Evolutionary conservation across 768 basidiomycete genomes (phyloP).

Genomic region (Russula emetica): DNA sequence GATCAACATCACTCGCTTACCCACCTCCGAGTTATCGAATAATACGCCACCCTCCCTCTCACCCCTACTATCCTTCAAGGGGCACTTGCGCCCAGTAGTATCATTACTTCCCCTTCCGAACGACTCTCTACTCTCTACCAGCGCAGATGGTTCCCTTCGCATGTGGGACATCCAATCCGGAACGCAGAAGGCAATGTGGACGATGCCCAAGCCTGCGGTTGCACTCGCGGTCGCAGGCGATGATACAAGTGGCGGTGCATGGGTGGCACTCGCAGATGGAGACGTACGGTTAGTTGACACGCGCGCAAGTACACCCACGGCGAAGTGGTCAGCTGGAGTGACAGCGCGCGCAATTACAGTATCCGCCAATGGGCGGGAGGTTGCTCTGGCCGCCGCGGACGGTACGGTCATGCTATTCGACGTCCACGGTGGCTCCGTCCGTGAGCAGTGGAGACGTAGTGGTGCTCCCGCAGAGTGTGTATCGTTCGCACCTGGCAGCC

Average conservation of each 20-base stretch:
- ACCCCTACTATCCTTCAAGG: slow-evolving; percentile 19
- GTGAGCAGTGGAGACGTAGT: slow-evolving; percentile 23
- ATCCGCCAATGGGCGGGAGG: slow-evolving; percentile 5
- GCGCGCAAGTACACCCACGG: slow-evolving; percentile 11
- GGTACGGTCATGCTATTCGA: slow-evolving; percentile 22
- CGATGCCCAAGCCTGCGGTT: slow-evolving; percentile 10
- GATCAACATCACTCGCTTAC: slow-evolving; percentile 23
- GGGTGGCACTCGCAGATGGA: slow-evolving; percentile 24
- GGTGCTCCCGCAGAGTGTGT: slow-evolving; percentile 17
- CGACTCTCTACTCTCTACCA: slow-evolving; percentile 21
- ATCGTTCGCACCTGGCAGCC: slow-evolving; percentile 8
- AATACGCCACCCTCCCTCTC: slow-evolving; percentile 4
- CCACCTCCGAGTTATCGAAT: background rate
- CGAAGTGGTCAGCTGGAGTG: slow-evolving; percentile 11
- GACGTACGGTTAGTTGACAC: slow-evolving; percentile 15
- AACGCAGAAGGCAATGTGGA: slow-evolving; percentile 17
- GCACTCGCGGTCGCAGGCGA: background rate
- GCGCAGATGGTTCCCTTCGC: slow-evolving; percentile 25
- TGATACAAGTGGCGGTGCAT: background rate
- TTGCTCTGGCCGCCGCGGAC: slow-evolving; percentile 19
- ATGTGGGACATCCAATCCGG: slow-evolving; percentile 24
- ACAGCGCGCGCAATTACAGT: slow-evolving; percentile 20
- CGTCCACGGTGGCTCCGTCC: slow-evolving; percentile 6
- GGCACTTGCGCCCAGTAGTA: slow-evolving; percentile 20
- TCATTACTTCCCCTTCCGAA: slow-evolving; percentile 16